Base-by-base conservation (phyloP, 2,329 filamentous ascomycete species). In the Claviceps sp. region DNA sequence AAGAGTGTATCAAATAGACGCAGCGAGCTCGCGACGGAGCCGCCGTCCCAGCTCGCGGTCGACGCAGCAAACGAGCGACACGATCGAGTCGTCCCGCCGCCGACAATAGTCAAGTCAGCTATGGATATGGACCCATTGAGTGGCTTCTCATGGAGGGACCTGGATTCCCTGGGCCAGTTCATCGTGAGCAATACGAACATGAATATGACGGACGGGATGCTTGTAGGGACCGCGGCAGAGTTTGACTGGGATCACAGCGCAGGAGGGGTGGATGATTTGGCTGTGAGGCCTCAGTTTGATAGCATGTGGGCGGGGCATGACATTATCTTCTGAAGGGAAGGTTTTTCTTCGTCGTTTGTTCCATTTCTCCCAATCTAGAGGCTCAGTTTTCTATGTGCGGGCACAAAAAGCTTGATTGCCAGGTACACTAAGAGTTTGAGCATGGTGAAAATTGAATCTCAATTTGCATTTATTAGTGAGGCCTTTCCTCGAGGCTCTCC, bases 81-180 rank as follows among this genome's bases (percentile, higher is more conserved):
- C 16, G 53, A 52, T 5, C 48, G 45, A 16, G 24, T 26, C 16
- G 13, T 43, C n/a, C 45, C 40, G 11, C 39, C 51, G 14, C n/a
- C 40, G n/a, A 41, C 39, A 24, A 37, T 8, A 6, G 14, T 11
- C 6, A 53, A 51, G 13, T 19, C 47, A 5, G 22, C 48, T 57
- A 68, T 61, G 59, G 71, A 53, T 67, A 68, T 62, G 68, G 72
- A 62, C 66, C 72, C 50, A 1, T 68, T 73, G 2, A 76, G 80
- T 50, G 75, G 78, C 44, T 82, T 82, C 62, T 81, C 77, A 0
- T 82, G 79, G 79, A 68, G 80, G 1, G 77, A 82, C 58, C 65
- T 82, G 5, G 75, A 77, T 53, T 78, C 78, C 1, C 72, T 82
- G 2, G 77, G 77, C 0, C 77, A 81, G 55, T 80, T 77, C 54